A percentile compares a stretch with the other conserved stretches of the same genome.
Conservation (phyloP, 768 basidiomycete genomes). For the Baorangia bicolor region DNA sequence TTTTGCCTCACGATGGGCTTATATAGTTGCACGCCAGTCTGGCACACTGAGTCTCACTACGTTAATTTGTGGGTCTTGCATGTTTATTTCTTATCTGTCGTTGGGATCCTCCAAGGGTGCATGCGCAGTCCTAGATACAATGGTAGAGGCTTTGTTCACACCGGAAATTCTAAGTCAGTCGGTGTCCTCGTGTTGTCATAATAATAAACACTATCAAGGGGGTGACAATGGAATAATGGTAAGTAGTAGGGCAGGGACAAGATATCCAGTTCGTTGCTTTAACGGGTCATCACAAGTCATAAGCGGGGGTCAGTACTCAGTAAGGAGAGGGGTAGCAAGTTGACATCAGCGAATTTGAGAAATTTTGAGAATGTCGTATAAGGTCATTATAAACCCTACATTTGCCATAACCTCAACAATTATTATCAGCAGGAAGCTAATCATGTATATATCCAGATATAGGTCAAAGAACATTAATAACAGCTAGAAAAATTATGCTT, state of each 20-base stretch:
- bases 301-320: background rate
- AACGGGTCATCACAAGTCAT: background rate
- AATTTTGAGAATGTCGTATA: no score
- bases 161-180: background rate
- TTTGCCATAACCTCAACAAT: no score
- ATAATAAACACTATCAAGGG: background rate
- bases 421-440: no score
- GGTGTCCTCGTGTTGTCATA: background rate
- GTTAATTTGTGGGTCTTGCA: background rate
- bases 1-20: background rate
- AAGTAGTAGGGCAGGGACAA: no score
- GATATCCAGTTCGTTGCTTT: background rate
- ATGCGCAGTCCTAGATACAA: background rate
- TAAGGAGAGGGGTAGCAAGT: background rate
- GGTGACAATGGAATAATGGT: background rate
- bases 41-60: background rate
- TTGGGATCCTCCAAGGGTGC: background rate
- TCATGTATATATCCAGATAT: no score
- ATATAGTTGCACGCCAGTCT: background rate
- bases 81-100: no score
- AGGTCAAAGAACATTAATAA: no score
- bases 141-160: background rate
- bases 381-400: no score
- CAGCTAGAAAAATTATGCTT: no score
- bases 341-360: no score